Conservation (phyloP, 2,329 filamentous ascomycete species). For the Dryadomyces sulphureus region DNA sequence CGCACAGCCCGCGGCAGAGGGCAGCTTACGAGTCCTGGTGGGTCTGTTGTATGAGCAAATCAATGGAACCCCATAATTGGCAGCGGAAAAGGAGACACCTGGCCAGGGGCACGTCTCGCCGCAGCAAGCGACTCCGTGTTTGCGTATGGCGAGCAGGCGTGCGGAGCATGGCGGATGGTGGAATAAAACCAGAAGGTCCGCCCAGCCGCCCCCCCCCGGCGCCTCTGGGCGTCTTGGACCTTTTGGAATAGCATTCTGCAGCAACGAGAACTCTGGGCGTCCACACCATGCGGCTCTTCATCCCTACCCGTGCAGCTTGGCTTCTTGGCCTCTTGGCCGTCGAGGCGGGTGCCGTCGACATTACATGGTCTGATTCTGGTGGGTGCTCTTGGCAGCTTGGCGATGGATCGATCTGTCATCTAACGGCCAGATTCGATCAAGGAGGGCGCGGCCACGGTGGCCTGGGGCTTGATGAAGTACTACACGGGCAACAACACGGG, state of each 20-base stretch:
- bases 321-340: not conserved
- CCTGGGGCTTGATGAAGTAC: conserved; percentile 30
- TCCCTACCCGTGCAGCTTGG: not conserved
- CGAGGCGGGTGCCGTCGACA: not conserved
- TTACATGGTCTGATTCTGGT: not conserved
- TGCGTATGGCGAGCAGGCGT: not conserved
- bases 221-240: not conserved
- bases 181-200: not conserved
- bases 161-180: not conserved
- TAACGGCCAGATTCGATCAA: conserved; percentile 30
- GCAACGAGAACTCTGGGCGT: too few species aligned
- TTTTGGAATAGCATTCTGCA: too few species aligned
- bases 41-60: not conserved
- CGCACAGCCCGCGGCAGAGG: too few species aligned
- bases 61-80: not conserved
- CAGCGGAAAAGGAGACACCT: not conserved
- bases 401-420: not conserved
- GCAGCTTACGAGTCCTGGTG: not conserved
- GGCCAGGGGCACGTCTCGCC: not conserved
- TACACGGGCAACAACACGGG: conserved; percentile 32
- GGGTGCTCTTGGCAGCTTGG: not conserved
- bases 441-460: conserved; percentile 30
- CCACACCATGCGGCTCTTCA: not conserved
- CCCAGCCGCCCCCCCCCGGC: too few species aligned
- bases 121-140: not conserved